phyloP scores from a whole-genome alignment of 169 alveolate genomes.

The Eimeria nieschulzi region DNA sequence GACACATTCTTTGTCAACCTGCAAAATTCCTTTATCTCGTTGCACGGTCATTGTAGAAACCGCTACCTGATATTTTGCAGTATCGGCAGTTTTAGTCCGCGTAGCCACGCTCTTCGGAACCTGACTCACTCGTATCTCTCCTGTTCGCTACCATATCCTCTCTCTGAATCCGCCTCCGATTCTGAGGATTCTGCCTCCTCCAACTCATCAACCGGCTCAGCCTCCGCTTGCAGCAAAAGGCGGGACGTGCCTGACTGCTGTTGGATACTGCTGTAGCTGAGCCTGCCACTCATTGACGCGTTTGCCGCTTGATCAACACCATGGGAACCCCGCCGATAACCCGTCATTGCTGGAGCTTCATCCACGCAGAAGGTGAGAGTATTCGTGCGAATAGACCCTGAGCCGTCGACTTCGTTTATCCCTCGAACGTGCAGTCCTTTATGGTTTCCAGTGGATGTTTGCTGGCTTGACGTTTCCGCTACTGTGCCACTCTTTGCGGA shows the following conservation, averaged over 20 bases:
- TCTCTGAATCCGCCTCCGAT: neutral
- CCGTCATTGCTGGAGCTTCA: conserved; percentile 1
- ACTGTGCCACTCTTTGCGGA: neutral
- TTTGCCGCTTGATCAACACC: neutral
- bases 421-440: neutral
- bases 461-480: neutral
- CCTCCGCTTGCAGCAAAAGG: too few relatives aligned
- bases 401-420: neutral
- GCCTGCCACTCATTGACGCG: neutral
- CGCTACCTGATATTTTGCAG: too few relatives aligned
- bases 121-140: neutral
- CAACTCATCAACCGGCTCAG: neutral
- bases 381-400: neutral
- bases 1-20: too few relatives aligned
- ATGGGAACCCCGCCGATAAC: neutral
- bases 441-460: neutral
- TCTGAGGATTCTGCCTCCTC: neutral
- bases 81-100: too few relatives aligned
- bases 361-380: neutral
- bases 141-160: neutral
- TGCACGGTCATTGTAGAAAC: too few relatives aligned
- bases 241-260: too few relatives aligned
- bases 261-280: too few relatives aligned
- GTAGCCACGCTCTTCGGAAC: too few relatives aligned
- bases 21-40: too few relatives aligned